Evolutionary conservation across 306 rosid species (phyloP), one percentile per base, ranked within the genome.

Genomic region (Chamaecrista fasciculata): DNA sequence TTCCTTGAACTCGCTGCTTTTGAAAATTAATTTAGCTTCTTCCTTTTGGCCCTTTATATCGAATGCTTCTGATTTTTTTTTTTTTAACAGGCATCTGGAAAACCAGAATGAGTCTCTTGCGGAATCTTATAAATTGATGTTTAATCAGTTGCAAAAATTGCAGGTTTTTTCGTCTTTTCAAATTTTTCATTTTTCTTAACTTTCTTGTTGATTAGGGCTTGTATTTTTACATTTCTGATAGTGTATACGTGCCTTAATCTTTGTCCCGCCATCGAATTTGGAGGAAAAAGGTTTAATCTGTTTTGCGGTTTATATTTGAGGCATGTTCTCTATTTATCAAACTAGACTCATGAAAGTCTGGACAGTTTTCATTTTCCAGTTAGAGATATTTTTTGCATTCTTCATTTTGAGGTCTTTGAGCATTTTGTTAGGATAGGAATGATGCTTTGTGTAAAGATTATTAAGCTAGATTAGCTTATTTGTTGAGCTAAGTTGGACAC

Each of bases 81-180:
- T 23, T 61, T 11, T 62, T 9, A 60, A 67, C 66, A 78, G 75
- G 71, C 75, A 78, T 62, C 16, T 72, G 44, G 82, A 78, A 31
- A 60, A 26, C 61, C 79, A 73, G 61, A 61, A 78, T 26, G 57
- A 73, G 68, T 33, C 43, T 15, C 62, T 67, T 16, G 61, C 11
- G 67, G 78, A 73, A 61, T 33, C 78, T 6, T 26, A 73, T 48
- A 62, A n/a, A 33, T 67, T 69, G 6, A 73, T 78, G 79, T 26
- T 78, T 24, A 50, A 34, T 8, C 67, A 61, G 70, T 26, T 52
- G 62, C 75, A 55, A 42, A 73, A 62, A 34, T 75, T 67, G 42
- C 75, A 78, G 79, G 75, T 78, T 67, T 8, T 44, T 39, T 9
- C 28, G 42, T 36, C 2, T 14, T 67, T 24, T 43, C 71, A 48